Evolutionary conservation across 1,284 basidiomycete genomes (phyloP).

Genomic region (Austroboletus novae-zelandiae): DNA sequence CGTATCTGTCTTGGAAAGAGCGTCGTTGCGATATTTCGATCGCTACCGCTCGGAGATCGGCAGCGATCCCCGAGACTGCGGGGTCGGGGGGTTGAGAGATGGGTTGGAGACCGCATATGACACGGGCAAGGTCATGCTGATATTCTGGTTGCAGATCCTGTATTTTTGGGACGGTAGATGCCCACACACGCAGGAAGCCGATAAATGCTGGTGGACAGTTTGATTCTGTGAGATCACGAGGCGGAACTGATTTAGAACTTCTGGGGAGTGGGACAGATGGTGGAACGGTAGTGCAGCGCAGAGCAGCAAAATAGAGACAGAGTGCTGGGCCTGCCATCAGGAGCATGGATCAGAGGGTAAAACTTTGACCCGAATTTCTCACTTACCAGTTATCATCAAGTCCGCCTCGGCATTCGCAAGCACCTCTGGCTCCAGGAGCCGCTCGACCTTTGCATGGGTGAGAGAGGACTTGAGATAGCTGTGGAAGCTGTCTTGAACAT

Average conservation of each 20-base stretch:
- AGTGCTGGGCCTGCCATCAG: slow-evolving; percentile 53
- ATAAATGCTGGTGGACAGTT: slow-evolving; percentile 64
- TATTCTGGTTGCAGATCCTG: slow-evolving; percentile 59
- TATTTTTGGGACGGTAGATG: slow-evolving; percentile 59
- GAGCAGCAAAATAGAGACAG: slow-evolving; percentile 63
- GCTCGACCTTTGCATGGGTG: slow-evolving; percentile 70
- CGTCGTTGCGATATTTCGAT: slow-evolving; percentile 79
- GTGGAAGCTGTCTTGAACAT: slow-evolving; percentile 75
- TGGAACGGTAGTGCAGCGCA: slow-evolving; percentile 55
- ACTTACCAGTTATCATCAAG: slow-evolving; percentile 75
- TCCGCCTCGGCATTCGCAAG: slow-evolving; percentile 74
- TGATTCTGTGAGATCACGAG: slow-evolving; percentile 46
- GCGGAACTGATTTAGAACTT: slow-evolving; percentile 36
- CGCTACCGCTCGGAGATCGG: slow-evolving; percentile 72
- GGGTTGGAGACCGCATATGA: slow-evolving; percentile 63
- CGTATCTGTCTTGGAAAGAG: slow-evolving; percentile 78
- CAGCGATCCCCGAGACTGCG: slow-evolving; percentile 58
- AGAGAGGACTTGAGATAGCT: slow-evolving; percentile 75
- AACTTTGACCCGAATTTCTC: slow-evolving; percentile 36
- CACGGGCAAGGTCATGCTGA: slow-evolving; percentile 76
- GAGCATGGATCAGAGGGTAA: slow-evolving; percentile 31
- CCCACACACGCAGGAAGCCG: slow-evolving; percentile 71
- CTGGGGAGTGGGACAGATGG: slow-evolving; percentile 61
- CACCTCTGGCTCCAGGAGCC: slow-evolving; percentile 64
- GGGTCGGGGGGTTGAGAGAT: slow-evolving; percentile 39